These are phyloP conservation scores for Lepidopterella palustris DNA, from an alignment of 495 filamentous ascomycete genomes.

Conservation along the genomic window DNA sequence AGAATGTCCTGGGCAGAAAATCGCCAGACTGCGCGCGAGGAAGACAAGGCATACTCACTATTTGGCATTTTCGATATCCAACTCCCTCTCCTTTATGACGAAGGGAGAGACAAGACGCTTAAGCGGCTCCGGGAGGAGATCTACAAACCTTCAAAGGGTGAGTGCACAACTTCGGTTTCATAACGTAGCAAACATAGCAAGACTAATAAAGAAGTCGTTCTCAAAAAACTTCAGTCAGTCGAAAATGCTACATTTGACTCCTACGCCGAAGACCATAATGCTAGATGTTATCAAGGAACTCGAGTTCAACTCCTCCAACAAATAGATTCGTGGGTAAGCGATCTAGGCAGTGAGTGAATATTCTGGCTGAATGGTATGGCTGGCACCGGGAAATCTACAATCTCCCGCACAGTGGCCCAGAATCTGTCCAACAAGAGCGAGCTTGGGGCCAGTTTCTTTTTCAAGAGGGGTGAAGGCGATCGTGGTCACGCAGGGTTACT, in stretches of 20 bases:
- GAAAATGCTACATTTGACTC: conserved; percentile 19
- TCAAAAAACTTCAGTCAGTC: conserved; percentile 4
- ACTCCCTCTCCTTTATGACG: no score
- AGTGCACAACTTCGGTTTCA: no score
- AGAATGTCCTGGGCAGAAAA: no score
- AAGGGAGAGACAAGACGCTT: no score
- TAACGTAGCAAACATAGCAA: no score
- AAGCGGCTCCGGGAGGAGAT: no score
- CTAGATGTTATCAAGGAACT: conserved; percentile 17
- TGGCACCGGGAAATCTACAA: conserved; percentile 33
- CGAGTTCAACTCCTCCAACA: conserved; percentile 14
- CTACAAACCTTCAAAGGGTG: no score
- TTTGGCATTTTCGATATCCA: no score
- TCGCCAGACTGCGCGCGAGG: no score
- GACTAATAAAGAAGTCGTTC: conserved; percentile 1
- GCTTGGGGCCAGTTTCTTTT: conserved; percentile 25
- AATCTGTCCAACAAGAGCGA: conserved; percentile 1
- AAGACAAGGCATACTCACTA: no score
- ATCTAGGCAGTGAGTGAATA: background rate
- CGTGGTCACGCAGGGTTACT: background rate
- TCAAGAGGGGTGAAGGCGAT: no score
- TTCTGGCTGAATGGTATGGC: conserved; percentile 22
- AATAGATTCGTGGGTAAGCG: conserved; percentile 13
- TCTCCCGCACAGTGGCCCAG: conserved; percentile 25
- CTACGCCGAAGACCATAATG: conserved; percentile 3